A percentile compares a stretch with the other conserved stretches of the same genome.
Evolutionary conservation across 768 basidiomycete species (phyloP).

Genomic region (Leccinum obscurum): DNA sequence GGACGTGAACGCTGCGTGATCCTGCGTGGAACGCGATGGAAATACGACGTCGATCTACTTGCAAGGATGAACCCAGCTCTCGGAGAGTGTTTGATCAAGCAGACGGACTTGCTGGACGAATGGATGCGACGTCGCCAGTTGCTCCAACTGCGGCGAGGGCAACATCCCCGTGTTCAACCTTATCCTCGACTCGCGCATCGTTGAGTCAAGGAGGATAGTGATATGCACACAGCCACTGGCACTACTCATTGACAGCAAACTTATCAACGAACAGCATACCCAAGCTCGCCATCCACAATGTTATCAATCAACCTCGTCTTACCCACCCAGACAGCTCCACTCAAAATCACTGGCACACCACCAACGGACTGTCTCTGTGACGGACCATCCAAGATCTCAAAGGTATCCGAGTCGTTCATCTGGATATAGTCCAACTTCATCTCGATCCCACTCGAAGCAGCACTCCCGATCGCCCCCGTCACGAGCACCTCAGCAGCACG

Average conservation of each 20-base stretch:
- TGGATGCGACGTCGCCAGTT: constrained; percentile 43
- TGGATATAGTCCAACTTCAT: constrained; percentile 83
- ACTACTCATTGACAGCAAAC: not conserved
- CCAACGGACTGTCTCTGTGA: constrained; percentile 29
- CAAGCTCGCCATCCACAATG: constrained; percentile 63
- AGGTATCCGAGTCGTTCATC: constrained; percentile 79
- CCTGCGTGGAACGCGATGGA: constrained; percentile 43
- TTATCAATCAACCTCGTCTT: constrained; percentile 94
- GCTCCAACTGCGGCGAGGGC: constrained; percentile 32
- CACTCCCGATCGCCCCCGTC: constrained; percentile 30
- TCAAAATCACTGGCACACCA: constrained; percentile 58
- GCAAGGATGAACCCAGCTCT: constrained; percentile 6
- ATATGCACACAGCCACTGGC: constrained; percentile 21
- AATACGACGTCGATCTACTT: constrained; percentile 64
- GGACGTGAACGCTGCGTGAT: constrained; percentile 38
- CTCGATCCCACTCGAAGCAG: constrained; percentile 43
- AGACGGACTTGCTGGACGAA: constrained; percentile 53
- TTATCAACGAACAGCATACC: constrained; percentile 6
- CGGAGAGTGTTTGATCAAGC: not conserved
- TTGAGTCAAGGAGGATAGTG: not conserved
- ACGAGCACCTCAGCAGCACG: constrained; percentile 44
- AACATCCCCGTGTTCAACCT: constrained; percentile 22
- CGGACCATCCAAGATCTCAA: constrained; percentile 55
- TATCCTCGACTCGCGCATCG: constrained; percentile 19
- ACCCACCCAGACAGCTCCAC: constrained; percentile 86